These are phyloP conservation scores for Mortierella sp. DNA, from an alignment of 371 early-diverging fungal species.

Conservation along the genomic window DNA sequence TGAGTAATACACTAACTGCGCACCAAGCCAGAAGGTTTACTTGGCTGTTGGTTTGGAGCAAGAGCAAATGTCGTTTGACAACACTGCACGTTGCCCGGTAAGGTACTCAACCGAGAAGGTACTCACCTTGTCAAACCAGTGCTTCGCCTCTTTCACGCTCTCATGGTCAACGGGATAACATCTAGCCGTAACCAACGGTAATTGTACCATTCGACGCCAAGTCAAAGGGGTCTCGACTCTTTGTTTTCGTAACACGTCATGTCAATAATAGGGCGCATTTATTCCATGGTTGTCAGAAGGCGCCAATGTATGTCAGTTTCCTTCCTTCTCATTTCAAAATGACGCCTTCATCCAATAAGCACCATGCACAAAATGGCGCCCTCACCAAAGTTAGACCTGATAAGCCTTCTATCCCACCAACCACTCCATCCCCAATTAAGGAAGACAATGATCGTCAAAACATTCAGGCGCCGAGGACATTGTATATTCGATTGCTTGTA, in stretches of 20 bases:
- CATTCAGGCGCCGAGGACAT: neutral
- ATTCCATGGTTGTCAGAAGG: neutral
- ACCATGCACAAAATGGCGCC: neutral
- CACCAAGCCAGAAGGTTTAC: neutral
- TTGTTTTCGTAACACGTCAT: neutral
- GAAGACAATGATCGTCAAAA: neutral
- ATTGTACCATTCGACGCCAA: neutral
- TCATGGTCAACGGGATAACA: neutral
- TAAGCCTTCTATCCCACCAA: neutral
- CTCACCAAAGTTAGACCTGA: no score
- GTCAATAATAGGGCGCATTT: no score
- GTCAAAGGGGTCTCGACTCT: neutral
- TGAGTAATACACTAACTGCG: neutral
- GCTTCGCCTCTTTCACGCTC: no score
- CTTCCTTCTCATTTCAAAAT: neutral
- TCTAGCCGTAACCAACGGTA: neutral
- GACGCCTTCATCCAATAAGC: neutral
- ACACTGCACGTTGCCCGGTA: neutral
- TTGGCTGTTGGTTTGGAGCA: neutral
- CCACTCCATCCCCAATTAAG: neutral
- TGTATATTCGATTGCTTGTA: neutral
- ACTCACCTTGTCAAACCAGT: conserved; percentile 3
- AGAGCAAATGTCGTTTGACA: neutral
- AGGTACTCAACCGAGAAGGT: neutral
- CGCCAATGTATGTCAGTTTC: neutral